phyloP scores from a whole-genome alignment of 2,329 filamentous ascomycete species.

The Endoconidiophora polonica region DNA sequence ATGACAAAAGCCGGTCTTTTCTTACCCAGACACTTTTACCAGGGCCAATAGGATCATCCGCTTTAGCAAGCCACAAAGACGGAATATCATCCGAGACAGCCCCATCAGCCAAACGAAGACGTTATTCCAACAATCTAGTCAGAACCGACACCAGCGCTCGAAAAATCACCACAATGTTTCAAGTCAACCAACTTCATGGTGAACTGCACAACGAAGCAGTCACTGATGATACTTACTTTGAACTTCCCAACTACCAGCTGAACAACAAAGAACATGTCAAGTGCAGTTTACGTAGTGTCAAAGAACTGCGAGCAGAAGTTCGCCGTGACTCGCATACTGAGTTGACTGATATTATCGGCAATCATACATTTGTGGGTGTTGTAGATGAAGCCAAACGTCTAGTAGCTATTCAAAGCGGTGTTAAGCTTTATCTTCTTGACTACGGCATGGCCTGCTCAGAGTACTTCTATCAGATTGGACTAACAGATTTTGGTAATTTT shows the following conservation, averaged over 20 bases:
- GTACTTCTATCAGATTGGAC: conserved; percentile 87
- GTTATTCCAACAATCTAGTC: conserved; percentile 57
- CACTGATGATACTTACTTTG: conserved; percentile 27
- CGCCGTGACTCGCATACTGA: conserved; percentile 69
- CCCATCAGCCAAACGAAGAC: conserved; percentile 23
- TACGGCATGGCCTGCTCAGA: conserved; percentile 77
- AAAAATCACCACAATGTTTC: conserved; percentile 94
- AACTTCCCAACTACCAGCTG: conserved; percentile 44
- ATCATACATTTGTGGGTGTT: conserved; percentile 83
- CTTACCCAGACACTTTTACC: conserved; percentile 82
- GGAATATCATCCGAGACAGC: conserved; percentile 18
- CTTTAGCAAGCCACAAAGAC: too few relatives aligned
- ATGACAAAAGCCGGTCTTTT: conserved; percentile 89
- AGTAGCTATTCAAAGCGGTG: conserved; percentile 81
- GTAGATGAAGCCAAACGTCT: conserved; percentile 77
- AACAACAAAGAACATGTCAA: conserved; percentile 51
- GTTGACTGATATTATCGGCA: conserved; percentile 72
- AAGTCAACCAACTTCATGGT: conserved; percentile 23
- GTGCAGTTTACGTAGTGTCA: conserved; percentile 70
- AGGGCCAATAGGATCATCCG: conserved; percentile 27
- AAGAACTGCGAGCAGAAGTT: conserved; percentile 65
- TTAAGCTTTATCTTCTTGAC: conserved; percentile 83
- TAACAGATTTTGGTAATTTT: conserved; percentile 94
- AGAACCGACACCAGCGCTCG: conserved; percentile 75
- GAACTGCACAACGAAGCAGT: conserved; percentile 19